Conservation (phyloP, 2,329 filamentous ascomycete genomes). For the Juglanconis sp. region DNA sequence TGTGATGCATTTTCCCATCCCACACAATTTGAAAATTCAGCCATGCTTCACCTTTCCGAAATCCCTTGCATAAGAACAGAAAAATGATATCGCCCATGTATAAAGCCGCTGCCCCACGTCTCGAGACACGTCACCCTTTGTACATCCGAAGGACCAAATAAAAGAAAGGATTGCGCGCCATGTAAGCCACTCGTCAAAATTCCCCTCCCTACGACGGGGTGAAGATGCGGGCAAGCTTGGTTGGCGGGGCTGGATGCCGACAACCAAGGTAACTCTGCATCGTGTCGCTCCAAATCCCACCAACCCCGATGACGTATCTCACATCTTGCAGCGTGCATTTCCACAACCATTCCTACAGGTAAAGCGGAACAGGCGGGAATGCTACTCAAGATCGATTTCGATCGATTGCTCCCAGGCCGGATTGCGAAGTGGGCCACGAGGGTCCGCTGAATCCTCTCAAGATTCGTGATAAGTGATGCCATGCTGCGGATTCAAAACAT, state of each 20-base stretch:
- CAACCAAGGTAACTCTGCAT: background rate
- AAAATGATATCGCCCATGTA: background rate
- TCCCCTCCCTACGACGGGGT: too few relatives aligned
- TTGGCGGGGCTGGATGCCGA: background rate
- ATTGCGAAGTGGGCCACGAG: background rate
- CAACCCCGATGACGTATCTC: background rate
- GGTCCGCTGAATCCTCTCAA: too few relatives aligned
- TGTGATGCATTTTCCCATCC: background rate
- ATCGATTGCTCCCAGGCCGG: background rate
- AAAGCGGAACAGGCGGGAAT: background rate
- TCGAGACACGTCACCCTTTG: too few relatives aligned
- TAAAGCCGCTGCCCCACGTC: too few relatives aligned
- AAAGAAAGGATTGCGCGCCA: too few relatives aligned
- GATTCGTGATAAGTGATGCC: too few relatives aligned
- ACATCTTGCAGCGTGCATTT: background rate
- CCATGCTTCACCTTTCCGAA: too few relatives aligned
- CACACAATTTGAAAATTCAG: background rate
- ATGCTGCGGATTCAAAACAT: background rate
- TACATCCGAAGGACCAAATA: too few relatives aligned
- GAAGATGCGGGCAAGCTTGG: background rate
- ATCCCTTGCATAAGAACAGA: too few relatives aligned
- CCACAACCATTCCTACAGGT: background rate
- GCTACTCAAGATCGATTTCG: background rate
- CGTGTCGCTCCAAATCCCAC: background rate
- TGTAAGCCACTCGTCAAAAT: background rate